Evolutionary conservation across 768 basidiomycete species (phyloP), one percentile per base, ranked within the genome.

Genomic region (Tubosaeta sp.): DNA sequence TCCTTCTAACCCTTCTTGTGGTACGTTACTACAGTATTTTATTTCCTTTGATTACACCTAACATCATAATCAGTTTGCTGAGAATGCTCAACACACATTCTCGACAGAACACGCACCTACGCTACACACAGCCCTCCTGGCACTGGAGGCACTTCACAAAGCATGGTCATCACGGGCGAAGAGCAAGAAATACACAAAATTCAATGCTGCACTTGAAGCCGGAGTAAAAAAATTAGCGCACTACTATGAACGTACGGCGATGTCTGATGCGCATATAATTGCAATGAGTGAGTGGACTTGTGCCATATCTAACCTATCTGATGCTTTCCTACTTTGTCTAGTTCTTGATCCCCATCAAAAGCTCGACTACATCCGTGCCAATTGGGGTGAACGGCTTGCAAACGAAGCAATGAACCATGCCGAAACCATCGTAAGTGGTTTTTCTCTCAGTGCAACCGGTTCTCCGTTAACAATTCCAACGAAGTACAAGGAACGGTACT

Each of bases 401-500:
- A 42, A 29, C 4, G 6, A 54, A 45, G 48, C 39, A 24, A 36
- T 5, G 1, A n/a, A 43, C 12, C 44, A 46, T 5, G 14, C 32
- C 3, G 18, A 54, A 31, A 12, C 22, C 3, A 53, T 49, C 32
- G 24, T 53, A 49, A 34, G 44, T 34, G 18, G 13, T 14, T 6
- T 44, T 31, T 21, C 31, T 51, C 29, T 51, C 12, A 25, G 22
- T n/a, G n/a, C n/a, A n/a, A n/a, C n/a, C n/a, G n/a, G n/a, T n/a
- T 22, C 27, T 21, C 5, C 10, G 10, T 3, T 51, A 51, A 45
- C 3, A 12, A 52, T 34, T 47, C 51, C 16, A n/a, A 34, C 41
- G 51, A 34, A 52, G 51, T 52, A 52, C 40, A 48, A 52, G 21
- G 41, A 48, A 48, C 16, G 1, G 11, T 52, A 48, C 19, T 52